Evolutionary conservation across 2,329 filamentous ascomycete species (phyloP).

Genomic region (Talaromyces marneffei): DNA sequence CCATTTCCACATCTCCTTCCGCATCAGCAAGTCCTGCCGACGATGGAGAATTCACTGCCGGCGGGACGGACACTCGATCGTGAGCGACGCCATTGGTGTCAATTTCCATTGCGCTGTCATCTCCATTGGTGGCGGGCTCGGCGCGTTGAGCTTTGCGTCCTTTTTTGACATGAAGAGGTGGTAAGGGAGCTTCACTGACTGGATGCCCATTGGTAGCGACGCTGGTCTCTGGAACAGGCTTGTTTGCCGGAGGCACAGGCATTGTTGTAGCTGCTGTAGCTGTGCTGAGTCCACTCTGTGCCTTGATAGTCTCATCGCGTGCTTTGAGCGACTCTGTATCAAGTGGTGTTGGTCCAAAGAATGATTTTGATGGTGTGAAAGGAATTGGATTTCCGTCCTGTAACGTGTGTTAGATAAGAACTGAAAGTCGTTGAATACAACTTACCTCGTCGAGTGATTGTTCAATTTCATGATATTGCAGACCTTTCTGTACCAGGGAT

Average conservation of each 20-base stretch:
- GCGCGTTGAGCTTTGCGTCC: slow-evolving; percentile 29
- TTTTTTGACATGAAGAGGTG: slow-evolving; percentile 27
- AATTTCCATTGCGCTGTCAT: slow-evolving; percentile 36
- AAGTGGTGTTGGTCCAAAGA: slow-evolving; percentile 43
- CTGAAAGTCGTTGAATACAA: slow-evolving; percentile 11
- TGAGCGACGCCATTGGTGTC: slow-evolving; percentile 32
- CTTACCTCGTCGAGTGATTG: slow-evolving; percentile 45
- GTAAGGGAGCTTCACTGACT: slow-evolving; percentile 25
- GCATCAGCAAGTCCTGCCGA: slow-evolving; percentile 31
- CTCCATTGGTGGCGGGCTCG: slow-evolving; percentile 23
- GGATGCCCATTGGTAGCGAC: slow-evolving; percentile 34
- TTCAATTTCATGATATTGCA: slow-evolving; percentile 50
- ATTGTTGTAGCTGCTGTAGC: slow-evolving; percentile 19
- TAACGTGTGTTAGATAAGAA: slow-evolving; percentile 20
- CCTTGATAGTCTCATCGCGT: slow-evolving; percentile 21
- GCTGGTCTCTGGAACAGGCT: slow-evolving; percentile 29
- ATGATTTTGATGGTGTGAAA: slow-evolving; percentile 37
- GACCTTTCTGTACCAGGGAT: slow-evolving; percentile 58
- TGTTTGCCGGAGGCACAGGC: slow-evolving; percentile 27
- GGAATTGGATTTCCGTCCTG: slow-evolving; percentile 35
- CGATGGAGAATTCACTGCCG: slow-evolving; percentile 19
- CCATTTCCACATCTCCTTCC: slow-evolving; percentile 41
- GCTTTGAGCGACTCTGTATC: slow-evolving; percentile 27
- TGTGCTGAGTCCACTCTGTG: slow-evolving; percentile 24
- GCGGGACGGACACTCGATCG: slow-evolving; percentile 22